Base-by-base conservation (phyloP, 306 rosid genomes). In the Fragaria nilgerrensis region DNA sequence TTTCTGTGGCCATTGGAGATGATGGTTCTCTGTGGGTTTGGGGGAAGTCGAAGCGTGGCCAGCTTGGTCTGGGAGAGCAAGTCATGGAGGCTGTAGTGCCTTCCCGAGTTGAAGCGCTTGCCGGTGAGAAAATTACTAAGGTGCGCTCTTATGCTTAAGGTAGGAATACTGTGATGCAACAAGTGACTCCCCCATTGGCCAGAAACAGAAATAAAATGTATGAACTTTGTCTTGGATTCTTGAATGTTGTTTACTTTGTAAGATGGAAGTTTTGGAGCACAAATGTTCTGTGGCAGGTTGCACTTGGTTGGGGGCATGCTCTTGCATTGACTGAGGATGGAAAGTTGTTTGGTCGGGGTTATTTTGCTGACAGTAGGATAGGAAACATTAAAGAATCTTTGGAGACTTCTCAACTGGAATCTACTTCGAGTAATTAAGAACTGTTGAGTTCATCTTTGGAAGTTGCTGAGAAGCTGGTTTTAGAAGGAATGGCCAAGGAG, bases 221-320 rank as follows among this genome's bases (percentile, higher is more conserved):
- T 70, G 25, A 77, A 9, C 63, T 39, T 34, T 39, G 27, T 76
- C 55, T 70, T 8, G 27, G 49, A 37, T 70, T 20, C 64, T n/a
- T 58, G 67, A 61, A 63, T 43, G 4, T 45, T 58, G 25, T 32
- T 81, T 53, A 19, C 63, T 52, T 73, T 13, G 32, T 50, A 59
- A 43, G 74, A 55, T 64, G 78, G 58, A 45, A 77, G 65, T 67
- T 82, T 47, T 61, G 55, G 68, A 47, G 52, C 20, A 69, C 78
- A 49, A 50, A 43, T 76, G 69, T 77, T 82, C 53, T 77, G 84
- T 86, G 79, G 52, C 78, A 92, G 98, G 92, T 90, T 25, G 81
- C 97, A 43, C 92, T 92, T 78, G 97, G 98, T 74, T 95, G 98
- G 97, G 98, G 98, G 61, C 97, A 95, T 69, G 94, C 95, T 52